Percentiles rank a stretch among this genome's conserved stretches.
Evolutionary conservation across 2,329 filamentous ascomycete genomes (phyloP).

Genomic region (Leptodontidium sp.): DNA sequence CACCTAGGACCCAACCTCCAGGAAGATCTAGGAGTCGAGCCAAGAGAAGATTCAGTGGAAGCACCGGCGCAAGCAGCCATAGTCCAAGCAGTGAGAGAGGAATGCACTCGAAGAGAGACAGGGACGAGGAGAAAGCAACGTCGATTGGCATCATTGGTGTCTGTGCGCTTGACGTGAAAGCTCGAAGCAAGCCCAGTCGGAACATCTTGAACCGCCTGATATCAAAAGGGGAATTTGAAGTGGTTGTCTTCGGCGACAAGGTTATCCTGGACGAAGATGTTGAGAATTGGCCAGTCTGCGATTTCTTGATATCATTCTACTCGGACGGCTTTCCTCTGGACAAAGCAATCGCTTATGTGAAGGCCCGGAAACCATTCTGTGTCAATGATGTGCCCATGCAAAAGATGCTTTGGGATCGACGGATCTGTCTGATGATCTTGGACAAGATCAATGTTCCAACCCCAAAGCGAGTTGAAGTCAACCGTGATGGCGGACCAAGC

Average conservation of each 20-base stretch:
- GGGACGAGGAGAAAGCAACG: slow-evolving; percentile 69
- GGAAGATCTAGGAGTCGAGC: slow-evolving; percentile 71
- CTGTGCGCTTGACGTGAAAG: slow-evolving; percentile 94
- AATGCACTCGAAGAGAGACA: slow-evolving; percentile 55
- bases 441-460: slow-evolving; percentile 91
- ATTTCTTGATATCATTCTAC: slow-evolving; percentile 98
- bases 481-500: slow-evolving; percentile 86
- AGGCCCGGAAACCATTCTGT: slow-evolving; percentile 92
- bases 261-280: slow-evolving; percentile 97
- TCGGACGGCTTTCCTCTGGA: slow-evolving; percentile 96
- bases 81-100: slow-evolving; percentile 78
- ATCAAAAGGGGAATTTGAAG: slow-evolving; percentile 90
- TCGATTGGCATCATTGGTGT: slow-evolving; percentile 82
- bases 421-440: slow-evolving; percentile 86
- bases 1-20: slow-evolving; percentile 51
- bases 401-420: slow-evolving; percentile 93
- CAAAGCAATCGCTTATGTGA: slow-evolving; percentile 95
- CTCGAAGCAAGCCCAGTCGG: slow-evolving; percentile 93
- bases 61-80: slow-evolving; percentile 81
- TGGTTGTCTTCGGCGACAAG: slow-evolving; percentile 98
- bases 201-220: slow-evolving; percentile 95
- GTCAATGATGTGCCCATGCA: slow-evolving; percentile 99
- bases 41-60: slow-evolving; percentile 81
- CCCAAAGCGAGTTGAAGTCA: slow-evolving; percentile 88
- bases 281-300: slow-evolving; percentile 91